phyloP scores from a whole-genome alignment of 176 grass and related monocot genomes.

The Guadua angustifolia region DNA sequence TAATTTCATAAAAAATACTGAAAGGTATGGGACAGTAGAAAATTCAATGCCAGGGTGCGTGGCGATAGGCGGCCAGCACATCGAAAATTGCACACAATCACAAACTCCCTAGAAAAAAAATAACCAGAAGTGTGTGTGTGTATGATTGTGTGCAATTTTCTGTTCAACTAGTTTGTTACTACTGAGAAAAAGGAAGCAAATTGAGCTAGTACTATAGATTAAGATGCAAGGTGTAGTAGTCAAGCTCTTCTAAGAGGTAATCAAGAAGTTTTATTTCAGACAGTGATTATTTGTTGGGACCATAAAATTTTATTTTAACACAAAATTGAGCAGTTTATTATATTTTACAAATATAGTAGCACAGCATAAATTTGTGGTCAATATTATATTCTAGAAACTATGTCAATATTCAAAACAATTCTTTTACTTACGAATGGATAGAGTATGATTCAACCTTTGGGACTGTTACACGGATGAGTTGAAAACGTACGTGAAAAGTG shows the following conservation, averaged over 20 bases:
- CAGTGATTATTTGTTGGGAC: neutral
- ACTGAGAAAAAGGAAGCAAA: neutral
- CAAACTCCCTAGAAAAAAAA: too few relatives aligned
- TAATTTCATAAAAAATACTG: too few relatives aligned
- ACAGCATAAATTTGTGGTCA: neutral
- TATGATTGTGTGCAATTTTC: neutral
- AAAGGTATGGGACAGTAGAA: too few relatives aligned
- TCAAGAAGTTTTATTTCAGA: neutral
- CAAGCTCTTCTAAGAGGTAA: neutral
- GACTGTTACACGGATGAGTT: neutral
- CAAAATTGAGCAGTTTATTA: neutral
- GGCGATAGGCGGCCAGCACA: too few relatives aligned
- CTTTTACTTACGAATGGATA: too few relatives aligned
- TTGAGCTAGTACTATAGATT: too few relatives aligned
- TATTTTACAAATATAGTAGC: neutral
- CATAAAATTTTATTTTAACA: neutral
- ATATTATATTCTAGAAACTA: neutral
- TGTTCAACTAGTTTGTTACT: neutral
- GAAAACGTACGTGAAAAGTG: too few relatives aligned
- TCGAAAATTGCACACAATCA: too few relatives aligned
- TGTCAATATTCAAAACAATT: too few relatives aligned
- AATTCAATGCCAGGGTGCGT: too few relatives aligned
- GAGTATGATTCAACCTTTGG: neutral
- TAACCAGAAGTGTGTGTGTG: too few relatives aligned
- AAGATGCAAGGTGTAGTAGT: neutral